Base-by-base conservation (phyloP, 2,329 filamentous ascomycete species). In the Ascochyta rabiei region DNA sequence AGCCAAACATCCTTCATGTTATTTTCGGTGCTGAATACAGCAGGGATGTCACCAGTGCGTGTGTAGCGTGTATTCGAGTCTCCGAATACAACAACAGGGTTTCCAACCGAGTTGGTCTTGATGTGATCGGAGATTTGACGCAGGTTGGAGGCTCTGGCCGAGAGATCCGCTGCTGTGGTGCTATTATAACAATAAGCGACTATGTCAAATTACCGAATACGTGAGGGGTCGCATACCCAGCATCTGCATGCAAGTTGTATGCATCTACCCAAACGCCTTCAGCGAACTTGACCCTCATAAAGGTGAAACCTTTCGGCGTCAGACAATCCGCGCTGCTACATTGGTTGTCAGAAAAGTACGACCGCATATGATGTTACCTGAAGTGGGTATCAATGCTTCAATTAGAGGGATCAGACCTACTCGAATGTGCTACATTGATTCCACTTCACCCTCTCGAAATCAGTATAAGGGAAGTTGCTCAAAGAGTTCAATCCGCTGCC, bases 281-380 rank as follows among this genome's bases (percentile, higher is more conserved):
- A 8, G 77, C 79, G 13, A 88, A 61, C 18, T 78, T 73, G 35
- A 82, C 71, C 12, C 85, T 81, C 85, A 89, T 88, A 42, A 85
- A 85, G 0, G 86, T 88, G 70, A 88, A 89, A 13, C 87, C 87
- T 72, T 89, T 89, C 19, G 86, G 87, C 0, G 86, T 89, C 58
- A 89, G 74, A 67, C 87, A 89, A 69, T 89, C 87, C 1, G 70
- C 64, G 0, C 79, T 80, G 0, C 82, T 84, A 6, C 33, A 48
- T 2, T 8, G 19, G 2, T 9, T 21, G 19, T 53, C 10, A 53
- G 51, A 19, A 13, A 5, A 30, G 12, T 30, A 13, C 13, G 28
- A 13, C 13, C 12, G 4, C 5, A 28, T 9, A 28, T 8, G 1
- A 9, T 9, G 24, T 28, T 28, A 9, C 9, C 6, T 28, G 24